Evolutionary conservation across 2,329 filamentous ascomycete genomes (phyloP), one percentile per base, ranked within the genome.

Genomic region (Colletotrichum neosansevieriae): DNA sequence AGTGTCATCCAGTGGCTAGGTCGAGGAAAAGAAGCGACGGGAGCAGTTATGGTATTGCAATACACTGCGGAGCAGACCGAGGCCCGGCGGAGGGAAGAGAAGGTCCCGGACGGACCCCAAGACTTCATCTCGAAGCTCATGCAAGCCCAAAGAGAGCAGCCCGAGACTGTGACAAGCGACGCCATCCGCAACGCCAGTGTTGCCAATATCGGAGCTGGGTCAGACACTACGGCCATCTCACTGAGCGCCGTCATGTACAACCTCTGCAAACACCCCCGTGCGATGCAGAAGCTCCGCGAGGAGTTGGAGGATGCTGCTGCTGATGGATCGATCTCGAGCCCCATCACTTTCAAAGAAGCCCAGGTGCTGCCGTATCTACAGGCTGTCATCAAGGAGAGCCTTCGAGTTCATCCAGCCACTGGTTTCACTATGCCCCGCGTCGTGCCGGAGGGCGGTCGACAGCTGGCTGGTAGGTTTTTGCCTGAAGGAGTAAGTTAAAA

Each of bases 331-430:
- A 38, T 54, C 12, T 74, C 44, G 17, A 51, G 24, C 50, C 62
- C 59, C 4, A 63, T 75, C 29, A 72, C 72, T 0, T 79, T 76
- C 57, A 73, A 72, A 38, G 71, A 77, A 15, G 69, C 72, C 2
- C 74, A 77, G 62, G 66, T 73, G 3, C 72, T 83, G 62, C 79
- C 79, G 0, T 86, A 85, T 66, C 76, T 88, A 2, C 81, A 87
- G 66, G 85, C 85, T 1, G 80, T 83, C 0, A 82, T 88, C 32
- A 85, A 86, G 60, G 86, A 88, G 71, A 81, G 83, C 0, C 74
- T 88, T 9, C 79, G 86, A 17, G 75, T 88, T 24, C 82, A 86
- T 57, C 79, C 85, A 1, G 81, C 84, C 0, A 63, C 70, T 79
- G 84, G 83, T 3, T 74, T 86, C 13, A 81, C 84, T 4, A 75